Conservation (phyloP, 1,284 basidiomycete species). For the Ustilago nuda region DNA sequence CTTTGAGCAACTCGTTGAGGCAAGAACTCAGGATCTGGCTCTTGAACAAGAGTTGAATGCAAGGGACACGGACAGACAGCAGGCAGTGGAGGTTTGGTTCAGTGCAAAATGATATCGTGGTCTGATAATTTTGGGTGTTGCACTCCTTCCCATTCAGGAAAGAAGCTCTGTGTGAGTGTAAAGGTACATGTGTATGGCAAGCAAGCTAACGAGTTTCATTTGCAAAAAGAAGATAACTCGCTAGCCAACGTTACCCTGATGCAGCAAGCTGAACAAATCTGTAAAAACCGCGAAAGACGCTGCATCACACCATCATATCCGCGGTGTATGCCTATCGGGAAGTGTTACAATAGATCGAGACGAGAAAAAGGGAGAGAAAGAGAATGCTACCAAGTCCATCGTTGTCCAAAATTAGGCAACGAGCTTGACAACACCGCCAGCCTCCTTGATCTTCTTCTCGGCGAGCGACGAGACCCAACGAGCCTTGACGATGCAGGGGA, state of each 20-base stretch:
- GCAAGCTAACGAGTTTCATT: neutral
- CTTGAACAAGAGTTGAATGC: neutral
- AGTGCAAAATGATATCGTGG: slow-evolving; percentile 45
- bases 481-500: slow-evolving; percentile 69
- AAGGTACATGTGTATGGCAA: slow-evolving; percentile 22
- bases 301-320: neutral
- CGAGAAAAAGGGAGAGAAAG: neutral
- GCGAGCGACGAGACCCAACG: slow-evolving; percentile 68
- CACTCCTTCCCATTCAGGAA: neutral
- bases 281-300: slow-evolving; percentile 4
- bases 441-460: slow-evolving; percentile 70
- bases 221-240: neutral
- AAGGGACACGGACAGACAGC: neutral
- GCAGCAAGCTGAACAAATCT: slow-evolving; percentile 6
- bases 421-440: slow-evolving; percentile 69
- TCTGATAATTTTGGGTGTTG: slow-evolving; percentile 46
- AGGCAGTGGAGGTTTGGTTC: slow-evolving; percentile 10
- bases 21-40: neutral
- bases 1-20: neutral
- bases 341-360: slow-evolving; percentile 10
- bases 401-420: slow-evolving; percentile 36
- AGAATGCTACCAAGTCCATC: slow-evolving; percentile 3
- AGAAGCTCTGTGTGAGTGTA: slow-evolving; percentile 8
- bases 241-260: neutral
- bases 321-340: neutral